Evolutionary conservation across 371 early-diverging fungal species (phyloP).

Genomic region (Zopfochytrium polystomum): DNA sequence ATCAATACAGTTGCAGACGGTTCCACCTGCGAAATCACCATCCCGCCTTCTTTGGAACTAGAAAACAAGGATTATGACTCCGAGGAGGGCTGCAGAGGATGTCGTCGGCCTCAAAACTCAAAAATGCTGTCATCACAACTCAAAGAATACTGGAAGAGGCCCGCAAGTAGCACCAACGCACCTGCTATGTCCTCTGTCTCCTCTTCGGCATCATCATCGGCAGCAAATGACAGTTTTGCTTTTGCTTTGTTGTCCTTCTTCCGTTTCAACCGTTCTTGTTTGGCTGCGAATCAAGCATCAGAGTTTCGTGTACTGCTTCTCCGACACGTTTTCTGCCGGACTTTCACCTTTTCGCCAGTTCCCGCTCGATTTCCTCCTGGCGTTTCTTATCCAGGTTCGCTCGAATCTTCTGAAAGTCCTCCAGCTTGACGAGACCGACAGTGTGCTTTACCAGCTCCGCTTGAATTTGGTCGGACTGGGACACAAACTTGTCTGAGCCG

Average conservation of each 20-base stretch:
- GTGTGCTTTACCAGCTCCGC: constrained; percentile 81
- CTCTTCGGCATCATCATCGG: constrained; percentile 26
- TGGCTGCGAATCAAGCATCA: no score
- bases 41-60: neutral
- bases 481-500: constrained; percentile 78
- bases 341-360: constrained; percentile 52
- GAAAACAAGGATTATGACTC: neutral
- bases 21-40: no score
- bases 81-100: no score
- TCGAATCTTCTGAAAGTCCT: constrained; percentile 84
- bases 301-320: no score
- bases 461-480: constrained; percentile 74
- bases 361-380: constrained; percentile 52
- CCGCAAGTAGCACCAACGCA: neutral
- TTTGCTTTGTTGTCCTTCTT: constrained; percentile 62
- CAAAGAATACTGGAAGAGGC: no score
- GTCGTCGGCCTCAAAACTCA: no score
- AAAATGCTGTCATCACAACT: no score
- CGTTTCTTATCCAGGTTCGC: constrained; percentile 73
- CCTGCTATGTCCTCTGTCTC: neutral
- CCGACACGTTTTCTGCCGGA: no score
- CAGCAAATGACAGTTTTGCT: constrained; percentile 69
- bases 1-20: neutral
- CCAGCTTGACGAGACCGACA: constrained; percentile 82
- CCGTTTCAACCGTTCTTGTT: constrained; percentile 49